Base-by-base conservation (phyloP, 1,139 yeast species). In the Saccharomyces hybrid region DNA sequence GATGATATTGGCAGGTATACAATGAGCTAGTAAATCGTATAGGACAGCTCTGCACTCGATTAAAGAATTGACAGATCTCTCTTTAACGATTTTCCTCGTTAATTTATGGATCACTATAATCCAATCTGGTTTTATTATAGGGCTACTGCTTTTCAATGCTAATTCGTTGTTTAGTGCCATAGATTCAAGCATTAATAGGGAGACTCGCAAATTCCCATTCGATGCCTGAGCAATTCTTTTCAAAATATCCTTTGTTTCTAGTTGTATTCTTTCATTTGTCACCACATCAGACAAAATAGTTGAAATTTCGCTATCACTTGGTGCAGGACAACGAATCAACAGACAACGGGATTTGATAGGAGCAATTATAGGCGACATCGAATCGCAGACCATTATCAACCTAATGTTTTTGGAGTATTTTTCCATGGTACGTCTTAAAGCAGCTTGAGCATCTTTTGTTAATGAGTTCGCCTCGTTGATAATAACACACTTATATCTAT, bases 391-490 rank as follows among this genome's bases (percentile, higher is more conserved):
- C 75, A 93, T 75, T 52, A 95, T 82, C 60, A 93, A 75, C 59
- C 99, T 80, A 62, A 93, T 82, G 67, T 89, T 91, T 25, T 86
- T 79, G 3, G 97, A 88, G 72, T 91, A 93, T 68, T 93, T 93
- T 68, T 93, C 99, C 98, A 93, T 95, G 0, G 99, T 93, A 68
- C 99, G 81, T 73, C 99, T 80, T 63, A 93, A 75, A 0, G 99
- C 99, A 68, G 91, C 97, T 71, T 93, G 99, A 0, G 99, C 99
- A 50, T 96, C 97, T 0, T 97, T 91, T 0, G 99, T 93, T 91
- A 93, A 88, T n/a, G 96, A 79, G 62, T 93, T 97, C 0, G 99
- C 98, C 70, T 93, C 98, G 67, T 95, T 93, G 56, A 93, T 90
- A 13, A 93, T 81, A 19, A 93, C 98, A 47, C 91, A 88, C 70